Percentiles rank a stretch among this genome's conserved stretches.
Evolutionary conservation across 305 asterid genomes (phyloP).

Genomic region (Fraxinus dipetala): DNA sequence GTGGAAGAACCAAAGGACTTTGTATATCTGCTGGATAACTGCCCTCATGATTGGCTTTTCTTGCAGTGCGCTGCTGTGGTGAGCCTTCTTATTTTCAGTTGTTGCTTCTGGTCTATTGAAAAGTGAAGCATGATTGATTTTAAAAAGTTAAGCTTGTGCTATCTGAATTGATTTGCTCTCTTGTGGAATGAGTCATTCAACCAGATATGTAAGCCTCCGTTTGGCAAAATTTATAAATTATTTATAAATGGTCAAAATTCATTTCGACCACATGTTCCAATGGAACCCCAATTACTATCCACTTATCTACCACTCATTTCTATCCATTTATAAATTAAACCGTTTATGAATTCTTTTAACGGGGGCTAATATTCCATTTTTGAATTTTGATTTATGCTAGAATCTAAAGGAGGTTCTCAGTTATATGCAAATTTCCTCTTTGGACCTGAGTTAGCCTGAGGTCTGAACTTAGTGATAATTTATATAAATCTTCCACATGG

Average conservation of each 20-base stretch:
- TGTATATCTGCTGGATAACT: conserved; percentile 75
- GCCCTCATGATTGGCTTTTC: conserved; percentile 97
- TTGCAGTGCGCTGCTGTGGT: conserved; percentile 94
- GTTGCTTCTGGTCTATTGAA: not conserved
- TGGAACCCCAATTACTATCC: not conserved
- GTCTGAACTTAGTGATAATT: not conserved
- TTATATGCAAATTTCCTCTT: not conserved
- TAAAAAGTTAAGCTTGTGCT: not conserved
- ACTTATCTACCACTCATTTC: not conserved
- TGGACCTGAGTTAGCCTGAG: not conserved
- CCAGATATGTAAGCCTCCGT: not conserved
- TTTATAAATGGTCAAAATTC: not conserved
- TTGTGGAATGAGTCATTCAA: not conserved
- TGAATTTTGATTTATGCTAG: not conserved
- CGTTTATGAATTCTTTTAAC: no score
- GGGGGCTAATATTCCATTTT: not conserved
- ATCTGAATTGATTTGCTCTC: not conserved
- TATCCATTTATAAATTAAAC: not conserved
- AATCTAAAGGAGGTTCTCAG: not conserved
- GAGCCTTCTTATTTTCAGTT: conserved; percentile 28
- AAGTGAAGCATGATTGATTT: not conserved
- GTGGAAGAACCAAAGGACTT: conserved; percentile 87
- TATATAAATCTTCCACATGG: not conserved
- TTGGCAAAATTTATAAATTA: not conserved
- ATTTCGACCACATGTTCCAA: not conserved